Evolutionary conservation across 805 yeast species (phyloP).

Genomic region (Zygoascus tannicola): DNA sequence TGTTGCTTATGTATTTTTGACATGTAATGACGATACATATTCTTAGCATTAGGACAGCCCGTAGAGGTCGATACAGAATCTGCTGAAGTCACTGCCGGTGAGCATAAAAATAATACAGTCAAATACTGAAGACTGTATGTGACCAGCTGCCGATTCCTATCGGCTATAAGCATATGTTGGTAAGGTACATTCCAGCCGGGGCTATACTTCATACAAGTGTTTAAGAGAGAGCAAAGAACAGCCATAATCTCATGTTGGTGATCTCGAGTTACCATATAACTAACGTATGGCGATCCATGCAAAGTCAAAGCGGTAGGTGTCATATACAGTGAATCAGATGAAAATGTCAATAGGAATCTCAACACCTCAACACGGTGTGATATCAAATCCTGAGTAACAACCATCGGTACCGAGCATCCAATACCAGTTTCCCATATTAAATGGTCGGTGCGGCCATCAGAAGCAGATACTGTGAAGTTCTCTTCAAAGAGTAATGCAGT

Average conservation of each 20-base stretch:
- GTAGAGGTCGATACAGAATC: not conserved
- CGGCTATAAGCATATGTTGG: conserved; percentile 21
- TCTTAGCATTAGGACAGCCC: no score
- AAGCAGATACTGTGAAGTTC: conserved; percentile 43
- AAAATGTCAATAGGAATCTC: conserved; percentile 48
- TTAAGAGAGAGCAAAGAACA: conserved; percentile 60
- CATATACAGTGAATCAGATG: conserved; percentile 53
- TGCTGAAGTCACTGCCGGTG: conserved; percentile 37
- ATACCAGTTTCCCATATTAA: conserved; percentile 78
- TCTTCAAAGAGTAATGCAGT: conserved; percentile 45
- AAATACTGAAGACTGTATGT: conserved; percentile 54
- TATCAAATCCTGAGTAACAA: conserved; percentile 38
- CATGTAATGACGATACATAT: conserved; percentile 26
- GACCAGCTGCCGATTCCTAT: conserved; percentile 31
- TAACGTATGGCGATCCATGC: conserved; percentile 52
- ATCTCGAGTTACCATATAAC: conserved; percentile 45
- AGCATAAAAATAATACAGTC: conserved; percentile 51
- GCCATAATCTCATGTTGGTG: conserved; percentile 38
- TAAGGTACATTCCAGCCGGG: conserved; percentile 29
- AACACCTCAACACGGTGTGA: conserved; percentile 60
- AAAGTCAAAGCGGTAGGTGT: conserved; percentile 34
- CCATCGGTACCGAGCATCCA: conserved; percentile 35
- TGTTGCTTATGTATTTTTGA: conserved; percentile 27
- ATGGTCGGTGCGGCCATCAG: conserved; percentile 17
- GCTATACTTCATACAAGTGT: conserved; percentile 37